Conservation (phyloP, 768 basidiomycete genomes). For the Phaeotremella skinneri region DNA sequence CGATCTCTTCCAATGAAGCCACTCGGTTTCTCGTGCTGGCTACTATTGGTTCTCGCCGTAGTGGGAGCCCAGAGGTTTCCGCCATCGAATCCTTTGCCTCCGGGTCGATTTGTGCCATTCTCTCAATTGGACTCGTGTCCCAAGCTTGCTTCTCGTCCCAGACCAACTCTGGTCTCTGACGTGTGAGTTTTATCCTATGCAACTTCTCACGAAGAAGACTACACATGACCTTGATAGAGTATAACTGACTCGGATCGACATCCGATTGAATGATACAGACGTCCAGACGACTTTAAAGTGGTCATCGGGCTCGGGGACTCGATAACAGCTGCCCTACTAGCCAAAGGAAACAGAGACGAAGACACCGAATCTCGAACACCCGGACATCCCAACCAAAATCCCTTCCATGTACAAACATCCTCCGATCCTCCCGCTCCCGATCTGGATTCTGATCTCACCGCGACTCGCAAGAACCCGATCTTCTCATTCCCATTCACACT, state of each 20-base stretch:
- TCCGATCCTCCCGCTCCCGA: background rate
- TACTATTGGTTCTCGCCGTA: too few relatives aligned
- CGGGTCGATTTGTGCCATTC: constrained; percentile 25
- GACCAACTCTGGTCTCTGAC: constrained; percentile 24
- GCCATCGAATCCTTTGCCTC: background rate
- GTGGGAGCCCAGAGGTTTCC: too few relatives aligned
- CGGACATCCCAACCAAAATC: constrained; percentile 6
- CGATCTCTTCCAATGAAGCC: too few relatives aligned
- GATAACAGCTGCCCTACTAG: constrained; percentile 50
- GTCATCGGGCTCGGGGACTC: constrained; percentile 51
- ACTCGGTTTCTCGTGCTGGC: too few relatives aligned
- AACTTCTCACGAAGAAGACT: background rate
- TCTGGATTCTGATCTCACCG: background rate
- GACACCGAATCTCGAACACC: background rate
- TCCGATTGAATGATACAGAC: constrained; percentile 24
- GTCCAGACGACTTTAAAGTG: constrained; percentile 51
- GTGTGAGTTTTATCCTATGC: constrained; percentile 26
- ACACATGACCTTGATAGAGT: background rate
- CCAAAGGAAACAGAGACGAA: constrained; percentile 17
- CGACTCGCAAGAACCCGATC: background rate
- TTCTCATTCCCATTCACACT: background rate
- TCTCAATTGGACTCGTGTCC: constrained; percentile 27
- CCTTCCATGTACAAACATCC: background rate
- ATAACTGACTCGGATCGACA: background rate
- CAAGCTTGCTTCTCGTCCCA: background rate